Percentiles rank a stretch among this genome's conserved stretches.
Conservation (phyloP, 176 grass and related monocot species). For the Phoenix roebelenii region DNA sequence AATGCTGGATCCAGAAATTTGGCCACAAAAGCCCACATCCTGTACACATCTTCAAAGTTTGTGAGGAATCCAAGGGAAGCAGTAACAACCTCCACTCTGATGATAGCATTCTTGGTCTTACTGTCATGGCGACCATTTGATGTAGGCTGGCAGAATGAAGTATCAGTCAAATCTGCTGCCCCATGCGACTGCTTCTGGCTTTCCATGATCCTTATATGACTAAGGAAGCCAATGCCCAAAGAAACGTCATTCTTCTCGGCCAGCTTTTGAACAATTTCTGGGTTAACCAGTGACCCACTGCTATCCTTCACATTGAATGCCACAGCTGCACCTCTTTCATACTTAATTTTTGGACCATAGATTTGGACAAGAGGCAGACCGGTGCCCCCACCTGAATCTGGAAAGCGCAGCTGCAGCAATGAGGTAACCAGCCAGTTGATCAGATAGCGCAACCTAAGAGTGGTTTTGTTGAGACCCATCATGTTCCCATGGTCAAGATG, state of each 20-base stretch:
- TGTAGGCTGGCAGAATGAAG: conserved; percentile 41
- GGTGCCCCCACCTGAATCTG: conserved; percentile 57
- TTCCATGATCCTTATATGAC: conserved; percentile 66
- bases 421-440: conserved; percentile 98
- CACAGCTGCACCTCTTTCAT: conserved; percentile 94
- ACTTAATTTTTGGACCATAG: conserved; percentile 97
- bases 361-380: conserved; percentile 62
- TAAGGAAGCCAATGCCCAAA: conserved; percentile 74
- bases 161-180: conserved; percentile 33
- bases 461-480: conserved; percentile 97
- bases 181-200: conserved; percentile 53
- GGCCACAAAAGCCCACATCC: conserved; percentile 79
- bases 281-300: conserved; percentile 48
- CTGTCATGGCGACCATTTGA: conserved; percentile 39
- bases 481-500: conserved; percentile 95
- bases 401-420: conserved; percentile 71
- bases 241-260: conserved; percentile 86
- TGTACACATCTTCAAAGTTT: conserved; percentile 97
- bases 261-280: conserved; percentile 81
- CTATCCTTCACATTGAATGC: conserved; percentile 92
- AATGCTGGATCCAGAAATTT: conserved; percentile 80
- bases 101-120: conserved; percentile 45
- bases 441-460: conserved; percentile 65
- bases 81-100: conserved; percentile 73
- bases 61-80: conserved; percentile 96